Base-by-base conservation (phyloP, 768 basidiomycete genomes). In the Stropharia rugosoannulata region DNA sequence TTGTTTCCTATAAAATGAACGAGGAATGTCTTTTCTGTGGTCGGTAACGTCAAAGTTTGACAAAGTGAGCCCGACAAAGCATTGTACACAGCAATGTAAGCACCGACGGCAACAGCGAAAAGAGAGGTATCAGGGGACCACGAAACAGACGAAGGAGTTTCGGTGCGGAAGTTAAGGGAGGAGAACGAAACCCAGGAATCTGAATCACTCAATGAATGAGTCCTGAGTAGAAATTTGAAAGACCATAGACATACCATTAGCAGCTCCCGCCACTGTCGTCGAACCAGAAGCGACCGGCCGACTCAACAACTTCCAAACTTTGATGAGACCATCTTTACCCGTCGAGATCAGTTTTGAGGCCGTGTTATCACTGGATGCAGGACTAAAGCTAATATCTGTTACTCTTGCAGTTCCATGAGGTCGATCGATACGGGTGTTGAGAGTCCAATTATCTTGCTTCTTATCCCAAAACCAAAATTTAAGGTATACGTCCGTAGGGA, bases 381-480 rank as follows among this genome's bases (percentile, higher is more conserved):
- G 86, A 51, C 83, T 85, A 75, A 98, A 98, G 10, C 79, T 73
- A 43, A 93, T 64, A 1, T 82, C 80, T 10, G 84, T 83, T 29
- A 97, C 76, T 54, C 74, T 78, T 40, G 74, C 70, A 36, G 74
- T 64, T 27, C 89, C 90, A 70, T 98, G 97, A 6, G 96, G 95
- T 27, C 84, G 80, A 67, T 96, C 92, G 57, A 97, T 83, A 49
- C 94, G 85, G 12, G 95, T 95, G 69, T 94, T 95, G 64, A 98
- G 79, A 65, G 73, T 75, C 87, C 87, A 92, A 45, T 72, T 78
- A 46, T 77, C 75, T 54, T 76, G 72, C 59, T 80, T 84, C 41
- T 73, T 75, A 65, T 87, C 83, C 92, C 94, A 96, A 54, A 73
- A 75, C 96, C 97, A 99, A 35, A 98, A 71, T 74, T 98, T 98